Conservation (phyloP, 257 asterid species). For the Ajuga chamaepitys region DNA sequence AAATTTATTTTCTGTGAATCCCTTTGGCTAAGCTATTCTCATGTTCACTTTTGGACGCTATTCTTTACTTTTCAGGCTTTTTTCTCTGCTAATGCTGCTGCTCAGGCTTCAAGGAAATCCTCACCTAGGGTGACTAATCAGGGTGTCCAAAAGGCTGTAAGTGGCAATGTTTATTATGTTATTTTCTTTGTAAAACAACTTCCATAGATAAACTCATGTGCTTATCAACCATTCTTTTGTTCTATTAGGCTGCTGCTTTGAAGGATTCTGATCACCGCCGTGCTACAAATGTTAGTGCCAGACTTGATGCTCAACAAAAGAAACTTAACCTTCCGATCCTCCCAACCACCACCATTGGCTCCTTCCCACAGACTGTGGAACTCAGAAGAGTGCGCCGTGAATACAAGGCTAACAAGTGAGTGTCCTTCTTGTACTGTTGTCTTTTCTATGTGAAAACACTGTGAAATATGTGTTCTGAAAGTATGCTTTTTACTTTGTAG, state of each 20-base stretch:
- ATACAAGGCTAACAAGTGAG: constrained; percentile 91
- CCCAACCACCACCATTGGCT: constrained; percentile 97
- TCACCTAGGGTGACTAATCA: constrained; percentile 89
- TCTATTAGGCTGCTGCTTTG: constrained; percentile 64
- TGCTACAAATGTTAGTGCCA: constrained; percentile 82
- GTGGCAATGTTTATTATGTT: constrained; percentile 17
- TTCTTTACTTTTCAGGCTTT: constrained; percentile 40
- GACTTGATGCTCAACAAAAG: constrained; percentile 97
- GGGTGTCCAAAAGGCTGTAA: constrained; percentile 97
- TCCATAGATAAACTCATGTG: too few relatives aligned
- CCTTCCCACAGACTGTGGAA: constrained; percentile 93
- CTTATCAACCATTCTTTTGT: constrained; percentile 8
- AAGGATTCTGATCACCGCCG: constrained; percentile 97
- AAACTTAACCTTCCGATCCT: constrained; percentile 95
- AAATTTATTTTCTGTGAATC: background rate
- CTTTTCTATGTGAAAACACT: background rate
- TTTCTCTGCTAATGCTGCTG: constrained; percentile 79
- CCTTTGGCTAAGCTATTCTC: background rate
- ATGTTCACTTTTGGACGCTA: background rate
- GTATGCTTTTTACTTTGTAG: constrained; percentile 27
- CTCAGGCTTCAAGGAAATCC: constrained; percentile 93
- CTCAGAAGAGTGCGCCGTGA: constrained; percentile 97
- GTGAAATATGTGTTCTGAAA: constrained; percentile 8
- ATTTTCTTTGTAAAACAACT: too few relatives aligned
- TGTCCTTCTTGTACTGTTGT: background rate